A percentile compares a stretch with the other conserved stretches of the same genome.
phyloP scores from a whole-genome alignment of 495 filamentous ascomycete genomes.

The Bombardia bombarda region DNA sequence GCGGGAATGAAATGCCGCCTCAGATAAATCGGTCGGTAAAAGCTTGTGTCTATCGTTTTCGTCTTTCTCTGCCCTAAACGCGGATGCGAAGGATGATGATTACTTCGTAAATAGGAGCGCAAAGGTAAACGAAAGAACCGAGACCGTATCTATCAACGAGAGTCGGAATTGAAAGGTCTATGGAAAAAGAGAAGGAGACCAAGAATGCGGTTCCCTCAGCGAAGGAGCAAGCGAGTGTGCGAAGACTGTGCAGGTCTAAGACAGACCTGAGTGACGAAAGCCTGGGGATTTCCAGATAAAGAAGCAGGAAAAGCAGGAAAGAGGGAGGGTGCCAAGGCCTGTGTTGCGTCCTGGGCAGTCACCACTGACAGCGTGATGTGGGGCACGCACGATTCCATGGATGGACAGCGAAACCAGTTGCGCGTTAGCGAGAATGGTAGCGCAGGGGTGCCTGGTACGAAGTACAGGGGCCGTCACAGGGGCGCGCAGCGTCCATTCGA shows the following conservation, averaged over 20 bases:
- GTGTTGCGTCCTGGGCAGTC: neutral
- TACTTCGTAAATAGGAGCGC: conserved; percentile 4
- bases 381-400: neutral
- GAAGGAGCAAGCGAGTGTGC: neutral
- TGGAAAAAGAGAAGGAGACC: conserved; percentile 5
- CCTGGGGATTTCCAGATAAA: neutral
- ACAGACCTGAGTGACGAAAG: neutral
- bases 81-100: conserved; percentile 1
- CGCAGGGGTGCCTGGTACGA: too few species aligned
- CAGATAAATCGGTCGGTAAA: neutral
- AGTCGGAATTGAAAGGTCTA: conserved; percentile 26
- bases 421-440: too few species aligned
- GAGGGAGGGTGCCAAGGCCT: conserved; percentile 7
- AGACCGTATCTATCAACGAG: conserved; percentile 22
- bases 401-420: neutral
- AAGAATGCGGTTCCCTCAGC: conserved; percentile 8
- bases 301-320: conserved; percentile 7
- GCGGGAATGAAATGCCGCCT: neutral
- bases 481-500: neutral
- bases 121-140: conserved; percentile 11
- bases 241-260: too few species aligned
- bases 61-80: conserved; percentile 1
- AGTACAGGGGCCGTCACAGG: neutral
- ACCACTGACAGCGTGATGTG: too few species aligned
- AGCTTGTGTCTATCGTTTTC: neutral